Base-by-base conservation (phyloP, 108 stramenopile genomes). In the Conticribra guillardii region DNA sequence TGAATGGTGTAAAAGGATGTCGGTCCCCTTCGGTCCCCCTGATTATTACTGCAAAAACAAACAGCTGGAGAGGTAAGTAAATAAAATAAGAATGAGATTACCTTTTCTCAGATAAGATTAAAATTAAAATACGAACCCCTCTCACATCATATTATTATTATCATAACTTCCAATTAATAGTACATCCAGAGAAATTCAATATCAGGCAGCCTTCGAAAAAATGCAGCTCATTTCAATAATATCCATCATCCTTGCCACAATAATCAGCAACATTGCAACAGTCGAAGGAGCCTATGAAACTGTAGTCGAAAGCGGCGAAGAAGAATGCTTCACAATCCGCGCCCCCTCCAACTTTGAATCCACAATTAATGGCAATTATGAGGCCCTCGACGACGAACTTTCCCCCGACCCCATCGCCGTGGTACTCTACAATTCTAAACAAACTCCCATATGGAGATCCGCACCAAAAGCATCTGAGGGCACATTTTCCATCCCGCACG, bases 391-490 rank as follows among this genome's bases (percentile, higher is more conserved):
- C 59, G 79, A 80, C 53, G 60, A 74, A 47, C 44, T 67, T 14
- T 48, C 79, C 11, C 57, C 79, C 23, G 60, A 80, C 50, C 73
- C 79, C 41, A 63, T 80, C 16, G 67, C 73, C 2, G 73, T 80
- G 14, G 37, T 51, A 15, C 73, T 80, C 34, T 74, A 71, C 50
- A 67, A 80, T 37, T 47, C 52, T 2, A 60, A 69, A 37, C 47
- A 56, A 48, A 66, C 66, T 21, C 67, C 73, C 7, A 23, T 87
- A 29, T 88, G 88, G 80, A 64, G 82, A 69, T 80, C 82, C n/a
- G 56, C 67, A 51, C 60, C 54, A 4, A 84, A 76, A 16, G 69
- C 61, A 16, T 64, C 68, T 54, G 87, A 88, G 74, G 90, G 87
- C 9, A 62, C 57, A 16, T 91, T 91, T 56, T 48, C 57, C 24